Conservation (phyloP, 805 yeast genomes). For the Myxozyma neotropica region DNA sequence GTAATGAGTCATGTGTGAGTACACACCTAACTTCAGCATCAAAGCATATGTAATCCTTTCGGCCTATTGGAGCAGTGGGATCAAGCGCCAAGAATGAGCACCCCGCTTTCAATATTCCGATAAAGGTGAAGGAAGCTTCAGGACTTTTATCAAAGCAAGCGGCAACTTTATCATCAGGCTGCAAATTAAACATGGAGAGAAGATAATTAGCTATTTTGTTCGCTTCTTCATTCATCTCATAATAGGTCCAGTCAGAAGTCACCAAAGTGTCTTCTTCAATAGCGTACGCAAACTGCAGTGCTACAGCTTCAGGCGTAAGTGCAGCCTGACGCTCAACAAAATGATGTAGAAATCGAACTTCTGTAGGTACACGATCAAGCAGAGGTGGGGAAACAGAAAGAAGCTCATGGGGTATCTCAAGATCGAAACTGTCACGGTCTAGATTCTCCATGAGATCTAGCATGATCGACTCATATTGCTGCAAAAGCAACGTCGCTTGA, state of each 20-base stretch:
- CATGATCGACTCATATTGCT: conserved; percentile 25
- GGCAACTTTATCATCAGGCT: conserved; percentile 24
- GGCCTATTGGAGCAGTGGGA: conserved; percentile 34
- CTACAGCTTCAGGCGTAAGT: conserved; percentile 19
- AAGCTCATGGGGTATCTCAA: conserved; percentile 7
- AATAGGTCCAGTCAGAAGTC: conserved; percentile 30
- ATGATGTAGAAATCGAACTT: conserved; percentile 25
- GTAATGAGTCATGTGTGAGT: conserved; percentile 22
- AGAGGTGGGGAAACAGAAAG: conserved; percentile 15
- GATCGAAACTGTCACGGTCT: neutral
- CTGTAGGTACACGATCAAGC: conserved; percentile 10
- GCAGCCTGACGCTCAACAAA: conserved; percentile 32
- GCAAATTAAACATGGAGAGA: neutral
- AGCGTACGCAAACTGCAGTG: conserved; percentile 32
- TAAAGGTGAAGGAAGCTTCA: conserved; percentile 35
- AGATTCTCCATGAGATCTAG: conserved; percentile 2
- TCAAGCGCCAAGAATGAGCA: conserved; percentile 36
- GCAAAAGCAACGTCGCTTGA: conserved; percentile 28
- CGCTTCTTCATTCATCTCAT: conserved; percentile 29
- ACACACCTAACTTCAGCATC: conserved; percentile 33
- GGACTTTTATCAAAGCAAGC: conserved; percentile 37
- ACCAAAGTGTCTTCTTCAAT: conserved; percentile 4
- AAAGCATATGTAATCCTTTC: conserved; percentile 29
- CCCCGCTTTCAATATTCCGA: conserved; percentile 37
- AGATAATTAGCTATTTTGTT: conserved; percentile 32